Evolutionary conservation across 768 basidiomycete species (phyloP), one percentile per base, ranked within the genome.

Genomic region (Lactarius deliciosus): DNA sequence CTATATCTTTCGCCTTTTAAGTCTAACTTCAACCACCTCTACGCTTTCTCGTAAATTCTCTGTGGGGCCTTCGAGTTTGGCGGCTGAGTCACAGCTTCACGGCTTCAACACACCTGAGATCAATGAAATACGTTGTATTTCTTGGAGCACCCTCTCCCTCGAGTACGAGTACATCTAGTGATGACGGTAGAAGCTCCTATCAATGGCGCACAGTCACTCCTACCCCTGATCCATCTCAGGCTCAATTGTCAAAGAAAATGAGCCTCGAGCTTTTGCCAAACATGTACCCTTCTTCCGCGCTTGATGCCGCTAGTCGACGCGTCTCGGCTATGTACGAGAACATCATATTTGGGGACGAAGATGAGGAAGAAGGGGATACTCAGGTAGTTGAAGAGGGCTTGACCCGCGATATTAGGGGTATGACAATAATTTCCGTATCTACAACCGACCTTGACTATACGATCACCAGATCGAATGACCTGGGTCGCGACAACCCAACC

Each of bases 241-340:
- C 34, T 34, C 50, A 53, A 53, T 57, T 34, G n/a, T 34, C 61
- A 64, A 67, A 63, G 25, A 41, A 47, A 70, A 74, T 60, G 64
- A 72, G 34, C 71, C 72, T 40, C 53, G 66, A 60, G 57, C 70
- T 2, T 38, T 65, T 38, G 15, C 38, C 65, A n/a, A 61, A 1
- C 32, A 34, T 67, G 55, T 67, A 70, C 64, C 38, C 70, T 40
- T 54, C 57, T 85, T 82, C 82, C 22, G 87, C 86, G 0, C 73
- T 90, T 50, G 86, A 88, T 69, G 87, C 83, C 5, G 89, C 88
- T 9, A 89, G 83, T 72, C 79, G 80, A n/a, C 80, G 87, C 45
- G 86, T 93, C 54, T 92, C 91, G 0, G 64, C 83, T 60, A 75
- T 91, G 28, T 92, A 92, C 71, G 79, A 86, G 72, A 89, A 90